These are phyloP conservation scores for Arxiozyma slooffiae DNA, from an alignment of 1,139 yeast species.

Conservation along the genomic window DNA sequence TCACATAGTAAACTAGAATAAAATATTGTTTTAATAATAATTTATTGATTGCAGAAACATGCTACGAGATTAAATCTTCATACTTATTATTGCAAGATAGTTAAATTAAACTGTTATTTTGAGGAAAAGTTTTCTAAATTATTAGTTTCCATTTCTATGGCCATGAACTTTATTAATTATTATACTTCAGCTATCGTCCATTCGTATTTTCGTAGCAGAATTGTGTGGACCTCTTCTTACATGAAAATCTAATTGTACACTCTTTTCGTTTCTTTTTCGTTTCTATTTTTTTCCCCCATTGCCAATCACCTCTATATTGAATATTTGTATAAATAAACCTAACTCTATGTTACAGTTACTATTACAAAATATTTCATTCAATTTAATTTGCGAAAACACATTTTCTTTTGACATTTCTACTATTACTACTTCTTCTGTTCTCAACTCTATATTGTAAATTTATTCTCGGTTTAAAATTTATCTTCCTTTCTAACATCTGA, in stretches of 20 bases:
- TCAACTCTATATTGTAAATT: background rate
- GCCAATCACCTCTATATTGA: background rate
- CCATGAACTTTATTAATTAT: background rate
- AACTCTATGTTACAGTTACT: background rate
- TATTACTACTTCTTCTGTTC: too few relatives aligned
- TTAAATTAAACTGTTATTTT: background rate
- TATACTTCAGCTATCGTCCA: background rate
- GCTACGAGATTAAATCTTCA: too few relatives aligned
- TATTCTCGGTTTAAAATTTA: background rate
- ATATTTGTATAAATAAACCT: background rate
- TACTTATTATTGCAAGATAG: background rate
- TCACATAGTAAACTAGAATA: background rate
- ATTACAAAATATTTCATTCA: background rate
- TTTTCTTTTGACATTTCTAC: background rate
- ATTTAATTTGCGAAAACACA: too few relatives aligned
- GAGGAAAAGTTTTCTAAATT: background rate
- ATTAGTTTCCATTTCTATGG: background rate
- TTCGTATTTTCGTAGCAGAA: background rate
- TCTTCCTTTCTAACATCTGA: background rate
- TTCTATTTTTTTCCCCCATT: background rate
- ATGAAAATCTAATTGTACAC: background rate
- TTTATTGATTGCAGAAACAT: background rate
- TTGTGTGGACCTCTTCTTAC: background rate
- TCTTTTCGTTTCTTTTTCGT: background rate
- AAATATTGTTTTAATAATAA: too few relatives aligned